Conservation (phyloP, 1,284 basidiomycete genomes). For the Ceratobasidium sp. region DNA sequence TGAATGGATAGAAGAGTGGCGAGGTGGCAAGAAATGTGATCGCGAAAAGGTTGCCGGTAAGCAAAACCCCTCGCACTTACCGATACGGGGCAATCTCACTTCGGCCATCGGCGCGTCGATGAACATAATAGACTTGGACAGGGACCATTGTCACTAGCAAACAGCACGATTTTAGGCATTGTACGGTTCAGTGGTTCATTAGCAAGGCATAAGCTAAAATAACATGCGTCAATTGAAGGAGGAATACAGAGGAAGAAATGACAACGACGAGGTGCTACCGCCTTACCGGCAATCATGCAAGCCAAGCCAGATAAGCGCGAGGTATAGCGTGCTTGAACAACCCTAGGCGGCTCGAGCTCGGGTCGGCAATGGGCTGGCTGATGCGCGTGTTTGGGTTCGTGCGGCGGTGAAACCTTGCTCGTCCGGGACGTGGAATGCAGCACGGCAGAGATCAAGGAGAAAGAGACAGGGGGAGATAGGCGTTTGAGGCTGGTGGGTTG, state of each 20-base stretch:
- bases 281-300: constrained; percentile 7
- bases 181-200: not conserved
- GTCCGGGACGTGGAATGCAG: constrained; percentile 9
- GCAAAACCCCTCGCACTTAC: not conserved
- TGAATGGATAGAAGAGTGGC: not conserved
- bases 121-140: too few relatives aligned
- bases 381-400: constrained; percentile 11
- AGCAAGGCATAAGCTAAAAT: not conserved
- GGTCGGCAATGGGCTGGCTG: constrained; percentile 3
- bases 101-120: constrained; percentile 9
- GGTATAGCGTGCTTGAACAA: not conserved
- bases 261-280: constrained; percentile 7
- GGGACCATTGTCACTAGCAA: not conserved
- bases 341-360: not conserved
- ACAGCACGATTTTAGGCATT: not conserved
- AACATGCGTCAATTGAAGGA: not conserved
- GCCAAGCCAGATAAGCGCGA: constrained; percentile 8
- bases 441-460: not conserved
- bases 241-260: not conserved
- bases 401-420: constrained; percentile 13
- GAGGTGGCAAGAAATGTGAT: not conserved
- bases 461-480: constrained; percentile 3
- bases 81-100: constrained; percentile 24
- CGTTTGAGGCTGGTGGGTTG: not conserved
- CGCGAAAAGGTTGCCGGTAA: not conserved